These are phyloP conservation scores for Chlamydomonas eustigma DNA, from an alignment of 139 green algal genomes.

Conservation along the genomic window DNA sequence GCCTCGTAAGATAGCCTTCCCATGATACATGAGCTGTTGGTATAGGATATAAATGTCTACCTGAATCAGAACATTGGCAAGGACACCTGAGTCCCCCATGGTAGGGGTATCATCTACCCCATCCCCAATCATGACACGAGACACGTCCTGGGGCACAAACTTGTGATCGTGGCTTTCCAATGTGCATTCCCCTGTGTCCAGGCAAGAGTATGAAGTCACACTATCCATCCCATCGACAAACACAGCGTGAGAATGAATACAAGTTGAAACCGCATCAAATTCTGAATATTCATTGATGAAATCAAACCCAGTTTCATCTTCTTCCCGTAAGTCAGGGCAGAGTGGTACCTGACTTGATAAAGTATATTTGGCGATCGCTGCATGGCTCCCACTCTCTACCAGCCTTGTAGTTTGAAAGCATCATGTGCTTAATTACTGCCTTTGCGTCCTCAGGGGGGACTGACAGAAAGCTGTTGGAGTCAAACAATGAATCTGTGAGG, in stretches of 20 bases:
- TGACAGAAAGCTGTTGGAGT: constrained; percentile 7
- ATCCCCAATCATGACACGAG: not conserved
- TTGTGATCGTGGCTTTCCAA: constrained; percentile 36
- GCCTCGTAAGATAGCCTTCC: no score
- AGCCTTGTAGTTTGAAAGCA: constrained; percentile 31
- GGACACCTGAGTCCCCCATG: not conserved
- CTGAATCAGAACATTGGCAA: not conserved
- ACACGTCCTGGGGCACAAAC: not conserved
- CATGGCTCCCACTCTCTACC: constrained; percentile 39
- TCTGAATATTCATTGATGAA: no score
- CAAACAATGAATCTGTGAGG: constrained; percentile 2
- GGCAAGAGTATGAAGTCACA: no score
- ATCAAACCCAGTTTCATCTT: no score
- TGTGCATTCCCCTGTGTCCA: constrained; percentile 21
- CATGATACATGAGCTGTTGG: not conserved
- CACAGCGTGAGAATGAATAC: no score
- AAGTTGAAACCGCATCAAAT: no score
- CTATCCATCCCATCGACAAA: no score
- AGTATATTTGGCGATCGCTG: constrained; percentile 44
- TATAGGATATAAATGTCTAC: not conserved
- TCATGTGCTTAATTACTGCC: constrained; percentile 30
- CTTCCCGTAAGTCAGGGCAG: no score
- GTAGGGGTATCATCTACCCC: not conserved
- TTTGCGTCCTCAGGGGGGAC: constrained; percentile 12
- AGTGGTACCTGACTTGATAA: constrained; percentile 29